Evolutionary conservation across 2,329 filamentous ascomycete genomes (phyloP), one percentile per base, ranked within the genome.

Genomic region (Pleomassaria siparia): DNA sequence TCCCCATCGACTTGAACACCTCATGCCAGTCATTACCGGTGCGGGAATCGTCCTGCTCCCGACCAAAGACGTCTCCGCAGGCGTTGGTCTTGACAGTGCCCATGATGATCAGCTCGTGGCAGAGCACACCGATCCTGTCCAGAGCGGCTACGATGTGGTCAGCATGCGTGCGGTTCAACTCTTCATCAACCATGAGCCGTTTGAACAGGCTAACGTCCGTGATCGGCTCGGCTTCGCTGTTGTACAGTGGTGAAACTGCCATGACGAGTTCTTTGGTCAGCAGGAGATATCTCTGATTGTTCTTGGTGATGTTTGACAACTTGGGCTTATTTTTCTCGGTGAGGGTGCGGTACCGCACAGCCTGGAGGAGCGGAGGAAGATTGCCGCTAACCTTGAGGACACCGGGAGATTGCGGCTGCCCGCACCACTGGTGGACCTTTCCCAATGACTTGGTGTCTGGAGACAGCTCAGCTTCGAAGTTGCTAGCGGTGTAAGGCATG

Each of bases 241-340:
- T 13, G 10, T 29, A 25, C 15, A 24, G 28, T 16, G 28, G 26
- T 8, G 44, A 22, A 2, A 46, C 16, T 3, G n/a, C 12, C 22
- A 13, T 28, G 28, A 46, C 9, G 15, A 12, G 41, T 9, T 3
- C 10, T 6, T 15, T 20, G 15, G 11, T 18, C 22, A 46, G 13
- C 13, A 37, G 44, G 16, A 46, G 20, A 35, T 46, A 40, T 9
- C 16, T 16, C 4, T 33, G n/a, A 21, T 37, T 37, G 20, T 46
- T 26, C 20, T 36, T 25, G 2, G 3, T 8, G n/a, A 26, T 15
- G 26, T 18, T 9, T 18, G 44, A 18, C 6, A 20, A n/a, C 15
- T 4, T 7, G 21, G 35, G 36, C 25, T 25, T 20, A 12, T 44
- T 32, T 4, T n/a, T n/a, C n/a, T 30, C 42, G 9, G 37, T 21